Base-by-base conservation (phyloP, 768 basidiomycete species). In the Mrakia frigida region DNA sequence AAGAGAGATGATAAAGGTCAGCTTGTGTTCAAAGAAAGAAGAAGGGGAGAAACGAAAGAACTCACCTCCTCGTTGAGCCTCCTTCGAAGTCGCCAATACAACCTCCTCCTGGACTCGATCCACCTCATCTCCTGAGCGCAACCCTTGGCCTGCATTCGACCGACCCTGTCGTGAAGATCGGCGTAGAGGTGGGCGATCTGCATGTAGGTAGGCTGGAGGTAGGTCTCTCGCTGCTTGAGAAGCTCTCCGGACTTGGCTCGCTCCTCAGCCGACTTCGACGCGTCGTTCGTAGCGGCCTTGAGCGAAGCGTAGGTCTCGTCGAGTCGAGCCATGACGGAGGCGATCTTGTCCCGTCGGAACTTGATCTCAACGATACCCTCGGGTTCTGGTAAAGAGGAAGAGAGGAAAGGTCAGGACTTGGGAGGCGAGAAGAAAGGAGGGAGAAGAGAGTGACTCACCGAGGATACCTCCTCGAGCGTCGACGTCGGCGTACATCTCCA, bases 401-500 rank as follows among this genome's bases (percentile, higher is more conserved):
- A 28, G 14, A 25, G 25, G 41, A 39, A 41, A n/a, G n/a, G 31
- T 16, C 43, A 93, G 86, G 52, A 70, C 39, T 43, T 69, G 35
- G 31, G 46, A 50, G 2, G 46, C 4, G 18, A 74, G 70, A n/a
- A 21, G 21, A 50, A 6, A 18, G n/a, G 35, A 50, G 60, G 68
- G 13, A 52, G 60, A 50, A 23, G 52, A 6, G 18, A 16, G 21
- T 65, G 18, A 80, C 81, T 25, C 43, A 82, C 81, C 81, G 61
- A 87, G 82, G 41, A 99, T 93, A 87, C 97, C 97, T 63, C 94
- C 97, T 74, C 97, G 91, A 31, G 97, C 89, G 11, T 97, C 95
- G 63, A 92, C 89, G 82, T 98, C 97, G 35, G 95, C 96, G 81
- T 94, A 98, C 96, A 99, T 98, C 85, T 97, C 92, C 96, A 99